Conservation (phyloP, 2,329 filamentous ascomycete species). For the Xenosphaeropsis pyriputrescens region DNA sequence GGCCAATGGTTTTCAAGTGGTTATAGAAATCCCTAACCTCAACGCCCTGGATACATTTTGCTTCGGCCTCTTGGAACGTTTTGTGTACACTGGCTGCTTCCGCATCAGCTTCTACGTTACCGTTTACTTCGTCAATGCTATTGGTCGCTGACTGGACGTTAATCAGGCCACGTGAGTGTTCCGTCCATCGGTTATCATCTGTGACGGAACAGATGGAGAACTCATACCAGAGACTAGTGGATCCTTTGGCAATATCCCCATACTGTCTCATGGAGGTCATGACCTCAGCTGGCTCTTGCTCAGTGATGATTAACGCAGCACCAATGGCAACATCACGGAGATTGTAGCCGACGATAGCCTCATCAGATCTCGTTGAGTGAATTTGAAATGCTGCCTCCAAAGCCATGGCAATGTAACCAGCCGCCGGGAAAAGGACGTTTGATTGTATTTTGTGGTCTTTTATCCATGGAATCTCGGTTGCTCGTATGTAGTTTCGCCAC, state of each 20-base stretch:
- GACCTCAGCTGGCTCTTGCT: constrained; percentile 31
- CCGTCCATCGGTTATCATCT: constrained; percentile 2
- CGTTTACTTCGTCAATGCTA: too few relatives aligned
- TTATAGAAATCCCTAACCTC: constrained; percentile 1
- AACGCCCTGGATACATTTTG: too few relatives aligned
- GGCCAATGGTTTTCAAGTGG: not conserved
- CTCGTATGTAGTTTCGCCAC: constrained; percentile 1
- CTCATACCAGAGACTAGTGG: not conserved
- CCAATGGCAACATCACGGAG: constrained; percentile 29
- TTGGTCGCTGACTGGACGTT: constrained; percentile 1
- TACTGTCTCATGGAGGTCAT: constrained; percentile 25
- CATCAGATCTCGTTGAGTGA: not conserved
- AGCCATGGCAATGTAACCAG: constrained; percentile 30
- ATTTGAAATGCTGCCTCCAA: constrained; percentile 21
- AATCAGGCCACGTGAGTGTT: constrained; percentile 2
- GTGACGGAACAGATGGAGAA: constrained; percentile 4
- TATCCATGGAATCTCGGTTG: constrained; percentile 2
- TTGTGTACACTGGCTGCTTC: too few relatives aligned
- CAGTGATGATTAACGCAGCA: constrained; percentile 33
- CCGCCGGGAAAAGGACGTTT: constrained; percentile 24
- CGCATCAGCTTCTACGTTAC: too few relatives aligned
- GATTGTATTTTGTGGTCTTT: constrained; percentile 1
- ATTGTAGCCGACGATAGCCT: constrained; percentile 21
- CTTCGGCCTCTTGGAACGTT: too few relatives aligned
- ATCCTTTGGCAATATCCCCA: not conserved